Percentiles rank a stretch among this genome's conserved stretches.
phyloP scores from a whole-genome alignment of 1,139 yeast genomes.

The Kodamaea suecica region DNA sequence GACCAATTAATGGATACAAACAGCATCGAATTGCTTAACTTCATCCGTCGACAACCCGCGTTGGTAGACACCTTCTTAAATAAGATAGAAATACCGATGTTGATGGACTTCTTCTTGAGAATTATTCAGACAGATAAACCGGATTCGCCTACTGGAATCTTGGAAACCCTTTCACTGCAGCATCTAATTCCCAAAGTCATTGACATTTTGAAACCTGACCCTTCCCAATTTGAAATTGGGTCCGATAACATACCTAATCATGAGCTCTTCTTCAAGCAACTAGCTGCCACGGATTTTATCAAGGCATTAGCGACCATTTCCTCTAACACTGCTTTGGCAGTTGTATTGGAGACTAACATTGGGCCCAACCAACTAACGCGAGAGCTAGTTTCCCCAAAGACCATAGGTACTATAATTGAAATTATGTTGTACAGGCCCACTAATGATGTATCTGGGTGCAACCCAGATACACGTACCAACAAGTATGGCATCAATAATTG shows the following conservation, averaged over 20 bases:
- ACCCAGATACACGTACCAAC: constrained; percentile 28
- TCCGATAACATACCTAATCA: constrained; percentile 28
- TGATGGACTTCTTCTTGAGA: constrained; percentile 54
- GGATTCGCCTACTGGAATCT: constrained; percentile 61
- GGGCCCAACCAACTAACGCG: constrained; percentile 48
- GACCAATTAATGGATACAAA: constrained; percentile 49
- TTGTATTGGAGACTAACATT: constrained; percentile 46
- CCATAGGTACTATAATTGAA: constrained; percentile 39
- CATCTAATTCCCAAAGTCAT: constrained; percentile 50
- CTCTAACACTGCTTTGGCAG: constrained; percentile 57
- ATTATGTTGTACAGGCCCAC: constrained; percentile 35
- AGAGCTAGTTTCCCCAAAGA: constrained; percentile 40
- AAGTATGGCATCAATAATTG: constrained; percentile 48
- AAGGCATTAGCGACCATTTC: constrained; percentile 92
- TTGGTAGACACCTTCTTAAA: constrained; percentile 54
- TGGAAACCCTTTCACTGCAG: constrained; percentile 52
- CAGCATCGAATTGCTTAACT: constrained; percentile 49
- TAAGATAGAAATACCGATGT: constrained; percentile 58
- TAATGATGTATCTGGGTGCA: no score
- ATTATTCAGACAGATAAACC: constrained; percentile 65
- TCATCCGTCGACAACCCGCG: constrained; percentile 47
- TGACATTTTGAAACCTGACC: constrained; percentile 47
- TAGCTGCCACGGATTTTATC: constrained; percentile 92
- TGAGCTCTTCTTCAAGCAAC: constrained; percentile 60
- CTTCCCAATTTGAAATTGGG: constrained; percentile 27